Percentiles rank a stretch among this genome's conserved stretches.
Conservation (phyloP, 225 moss, liverwort and hornwort genomes). For the Asterella californica region DNA sequence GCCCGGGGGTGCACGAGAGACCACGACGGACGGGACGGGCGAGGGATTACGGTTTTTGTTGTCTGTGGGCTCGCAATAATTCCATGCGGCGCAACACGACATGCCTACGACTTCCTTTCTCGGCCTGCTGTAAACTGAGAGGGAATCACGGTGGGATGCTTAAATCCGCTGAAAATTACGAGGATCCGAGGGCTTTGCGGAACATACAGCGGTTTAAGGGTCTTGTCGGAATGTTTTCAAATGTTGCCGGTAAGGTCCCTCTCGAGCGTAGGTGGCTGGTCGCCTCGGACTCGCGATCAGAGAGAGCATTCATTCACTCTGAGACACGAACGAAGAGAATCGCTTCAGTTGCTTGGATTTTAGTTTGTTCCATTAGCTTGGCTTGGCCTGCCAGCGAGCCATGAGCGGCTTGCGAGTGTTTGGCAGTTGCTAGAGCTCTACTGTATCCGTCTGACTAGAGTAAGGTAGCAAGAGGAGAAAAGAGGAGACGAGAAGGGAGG, state of each 20-base stretch:
- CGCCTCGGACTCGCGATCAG: not conserved
- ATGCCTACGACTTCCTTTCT: not conserved
- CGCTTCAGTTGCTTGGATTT: not conserved
- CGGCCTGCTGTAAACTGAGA: not conserved
- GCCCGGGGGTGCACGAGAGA: not conserved
- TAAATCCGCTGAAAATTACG: not conserved
- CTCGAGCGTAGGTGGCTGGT: not conserved
- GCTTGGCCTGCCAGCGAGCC: not conserved
- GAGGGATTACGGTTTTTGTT: not conserved
- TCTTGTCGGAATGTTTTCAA: slow-evolving; percentile 3
- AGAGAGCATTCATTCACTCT: not conserved
- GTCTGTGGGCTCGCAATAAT: not conserved
- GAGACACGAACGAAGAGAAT: not conserved
- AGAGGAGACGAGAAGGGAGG: not conserved
- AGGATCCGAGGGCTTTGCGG: not conserved
- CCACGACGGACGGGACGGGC: not conserved
- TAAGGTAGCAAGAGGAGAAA: not conserved
- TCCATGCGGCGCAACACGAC: not conserved
- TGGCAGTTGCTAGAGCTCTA: not conserved
- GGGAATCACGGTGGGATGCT: not conserved
- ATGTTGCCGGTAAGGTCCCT: not conserved
- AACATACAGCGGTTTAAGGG: not conserved
- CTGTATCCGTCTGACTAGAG: not conserved
- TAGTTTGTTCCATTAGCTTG: not conserved
- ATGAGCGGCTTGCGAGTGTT: slow-evolving; percentile 5